Percentiles rank a stretch among this genome's conserved stretches.
phyloP scores from a whole-genome alignment of 164 flowering plant species.

The Protea cynaroides region DNA sequence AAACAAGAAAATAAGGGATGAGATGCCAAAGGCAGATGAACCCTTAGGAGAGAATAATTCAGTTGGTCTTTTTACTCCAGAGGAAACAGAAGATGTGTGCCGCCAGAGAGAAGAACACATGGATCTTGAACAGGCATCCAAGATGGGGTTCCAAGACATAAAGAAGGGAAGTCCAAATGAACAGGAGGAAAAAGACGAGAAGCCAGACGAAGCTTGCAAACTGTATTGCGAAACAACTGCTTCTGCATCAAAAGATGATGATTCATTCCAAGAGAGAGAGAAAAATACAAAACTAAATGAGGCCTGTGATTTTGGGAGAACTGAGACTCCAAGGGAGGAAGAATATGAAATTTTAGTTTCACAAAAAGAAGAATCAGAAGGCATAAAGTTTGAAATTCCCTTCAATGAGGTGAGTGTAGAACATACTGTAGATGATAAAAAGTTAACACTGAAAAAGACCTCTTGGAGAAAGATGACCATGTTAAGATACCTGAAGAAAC shows the following conservation, averaged over 20 bases:
- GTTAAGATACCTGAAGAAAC: neutral
- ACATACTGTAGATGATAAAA: neutral
- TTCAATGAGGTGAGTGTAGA: neutral
- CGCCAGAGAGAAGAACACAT: neutral
- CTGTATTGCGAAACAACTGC: no score
- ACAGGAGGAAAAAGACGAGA: neutral
- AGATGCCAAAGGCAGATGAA: constrained; percentile 1
- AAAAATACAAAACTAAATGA: neutral
- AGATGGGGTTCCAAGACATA: constrained; percentile 5
- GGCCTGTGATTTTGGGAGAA: neutral
- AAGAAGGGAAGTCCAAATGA: neutral
- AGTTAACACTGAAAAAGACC: neutral
- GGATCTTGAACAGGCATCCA: constrained; percentile 5
- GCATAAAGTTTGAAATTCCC: neutral
- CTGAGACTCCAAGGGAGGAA: constrained; percentile 3
- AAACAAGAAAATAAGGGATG: neutral
- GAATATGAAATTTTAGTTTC: neutral
- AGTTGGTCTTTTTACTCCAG: neutral
- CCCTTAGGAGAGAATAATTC: constrained; percentile 3
- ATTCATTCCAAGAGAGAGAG: constrained; percentile 7
- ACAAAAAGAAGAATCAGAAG: constrained; percentile 4
- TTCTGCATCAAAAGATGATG: neutral
- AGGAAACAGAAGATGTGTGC: neutral
- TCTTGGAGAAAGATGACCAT: neutral
- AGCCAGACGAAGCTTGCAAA: no score